Percentiles rank a stretch among this genome's conserved stretches.
phyloP scores from a whole-genome alignment of 306 rosid genomes.

The Cucurbita moschata region DNA sequence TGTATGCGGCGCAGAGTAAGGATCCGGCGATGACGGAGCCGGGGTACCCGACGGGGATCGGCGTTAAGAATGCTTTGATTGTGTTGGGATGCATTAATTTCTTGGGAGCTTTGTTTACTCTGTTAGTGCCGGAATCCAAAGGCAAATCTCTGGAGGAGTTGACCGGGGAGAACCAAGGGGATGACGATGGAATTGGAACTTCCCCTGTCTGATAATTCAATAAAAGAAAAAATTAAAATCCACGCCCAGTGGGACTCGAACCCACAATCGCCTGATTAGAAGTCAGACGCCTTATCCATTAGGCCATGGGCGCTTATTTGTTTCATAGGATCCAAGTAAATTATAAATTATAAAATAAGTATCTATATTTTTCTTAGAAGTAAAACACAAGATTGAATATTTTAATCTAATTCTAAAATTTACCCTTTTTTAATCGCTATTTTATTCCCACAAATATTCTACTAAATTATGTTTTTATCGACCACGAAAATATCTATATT shows the following conservation, averaged over 20 bases:
- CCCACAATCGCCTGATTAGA: neutral
- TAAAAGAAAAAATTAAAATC: too few species aligned
- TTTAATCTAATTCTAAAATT: too few species aligned
- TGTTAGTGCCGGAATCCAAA: conserved; percentile 12
- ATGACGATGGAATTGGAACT: neutral
- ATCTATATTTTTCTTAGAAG: too few species aligned
- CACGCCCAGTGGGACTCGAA: neutral
- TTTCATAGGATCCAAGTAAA: too few species aligned
- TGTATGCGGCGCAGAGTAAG: conserved; percentile 2
- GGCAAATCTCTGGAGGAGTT: conserved; percentile 12
- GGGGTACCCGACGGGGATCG: conserved; percentile 13
- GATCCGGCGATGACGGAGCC: neutral
- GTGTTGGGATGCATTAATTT: neutral
- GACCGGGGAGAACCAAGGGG: neutral
- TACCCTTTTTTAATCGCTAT: too few species aligned
- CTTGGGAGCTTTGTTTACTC: conserved; percentile 1
- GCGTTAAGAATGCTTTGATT: conserved; percentile 5
- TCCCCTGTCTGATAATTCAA: too few species aligned
- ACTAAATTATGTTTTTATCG: too few species aligned
- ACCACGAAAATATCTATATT: too few species aligned
- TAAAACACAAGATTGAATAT: too few species aligned
- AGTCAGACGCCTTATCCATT: neutral
- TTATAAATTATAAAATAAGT: too few species aligned
- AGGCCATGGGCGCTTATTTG: neutral
- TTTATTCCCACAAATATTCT: too few species aligned